Base-by-base conservation (phyloP, 1,284 basidiomycete genomes). In the Grifola frondosa region DNA sequence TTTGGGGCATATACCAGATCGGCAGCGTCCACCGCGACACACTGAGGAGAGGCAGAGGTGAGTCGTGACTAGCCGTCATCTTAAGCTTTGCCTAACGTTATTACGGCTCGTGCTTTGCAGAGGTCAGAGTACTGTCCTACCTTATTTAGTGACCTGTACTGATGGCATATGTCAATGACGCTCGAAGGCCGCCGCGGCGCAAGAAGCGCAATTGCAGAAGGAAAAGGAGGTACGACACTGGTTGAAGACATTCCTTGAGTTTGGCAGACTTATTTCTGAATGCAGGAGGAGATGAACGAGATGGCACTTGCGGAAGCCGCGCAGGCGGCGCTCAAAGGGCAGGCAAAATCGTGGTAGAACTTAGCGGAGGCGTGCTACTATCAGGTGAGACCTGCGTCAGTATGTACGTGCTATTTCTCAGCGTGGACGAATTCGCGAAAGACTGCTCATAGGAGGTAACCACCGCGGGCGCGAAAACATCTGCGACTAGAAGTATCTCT, bases 1-100 rank as follows among this genome's bases (percentile, higher is more conserved):
- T 57, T 3, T 61, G 59, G 58, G 62, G 60, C 3, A 28, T 59
- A 15, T 57, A 57, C 37, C 59, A 58, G 57, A 64, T 62, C 17
- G 62, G 59, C 8, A 51, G 54, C n/a, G 57, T 61, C 9, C 62
- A 64, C 42, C 50, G 51, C 24, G 53, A 61, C 24, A 64, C 56
- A 6, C n/a, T 64, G 37, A 41, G 33, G 39, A 53, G 58, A 13
- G 60, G 62, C 15, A 49, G 50, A 58, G 60, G 60, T 61, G 44
- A 37, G 57, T 53, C 6, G 15, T 12, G n/a, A n/a, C n/a, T n/a
- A 19, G 9, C 16, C 9, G 33, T 20, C n/a, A 19, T 22, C n/a
- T 23, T 19, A 8, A n/a, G 3, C 10, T 13, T 11, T 21, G 9
- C 24, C 6, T 28, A n/a, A 21, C 6, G 15, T 19, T 11, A 9